phyloP scores from a whole-genome alignment of 495 filamentous ascomycete species.

The Glonium stellatum region DNA sequence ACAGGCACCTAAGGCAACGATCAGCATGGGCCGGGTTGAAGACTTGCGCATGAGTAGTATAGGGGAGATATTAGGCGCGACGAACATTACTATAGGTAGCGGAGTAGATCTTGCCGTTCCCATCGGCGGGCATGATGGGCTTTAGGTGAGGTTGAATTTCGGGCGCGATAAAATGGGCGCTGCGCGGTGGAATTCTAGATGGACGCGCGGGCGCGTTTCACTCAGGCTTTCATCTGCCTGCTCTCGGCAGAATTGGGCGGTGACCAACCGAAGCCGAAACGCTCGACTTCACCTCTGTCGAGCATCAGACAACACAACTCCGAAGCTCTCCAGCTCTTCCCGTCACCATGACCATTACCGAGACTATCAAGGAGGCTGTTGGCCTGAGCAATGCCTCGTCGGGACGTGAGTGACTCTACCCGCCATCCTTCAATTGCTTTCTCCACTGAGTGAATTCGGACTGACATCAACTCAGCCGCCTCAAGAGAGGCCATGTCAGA shows the following conservation, averaged over 20 bases:
- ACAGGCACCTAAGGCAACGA: conserved; percentile 66
- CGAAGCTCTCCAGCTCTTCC: conserved; percentile 5
- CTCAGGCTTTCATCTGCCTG: not conserved
- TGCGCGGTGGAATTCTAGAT: not conserved
- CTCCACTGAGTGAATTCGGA: conserved; percentile 7
- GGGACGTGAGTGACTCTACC: conserved; percentile 7
- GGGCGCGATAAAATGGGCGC: not conserved
- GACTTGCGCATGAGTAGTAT: conserved; percentile 8
- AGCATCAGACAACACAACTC: not conserved
- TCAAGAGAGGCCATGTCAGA: conserved; percentile 87
- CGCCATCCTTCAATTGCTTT: conserved; percentile 17
- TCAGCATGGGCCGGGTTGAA: conserved; percentile 9
- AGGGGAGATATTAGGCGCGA: conserved; percentile 16
- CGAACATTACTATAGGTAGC: conserved; percentile 92
- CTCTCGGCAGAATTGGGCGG: not conserved
- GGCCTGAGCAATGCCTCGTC: conserved; percentile 29
- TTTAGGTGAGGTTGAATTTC: not conserved
- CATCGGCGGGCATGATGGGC: conserved; percentile 27
- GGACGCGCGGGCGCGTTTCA: not conserved
- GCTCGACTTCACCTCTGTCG: conserved; percentile 4
- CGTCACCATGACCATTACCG: conserved; percentile 35
- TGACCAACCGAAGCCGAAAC: not conserved
- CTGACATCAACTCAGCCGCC: conserved; percentile 43
- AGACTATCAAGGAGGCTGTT: conserved; percentile 38
- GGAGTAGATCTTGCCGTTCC: conserved; percentile 58